Conservation (phyloP, 2,329 filamentous ascomycete genomes). For the Fusarium buharicum region DNA sequence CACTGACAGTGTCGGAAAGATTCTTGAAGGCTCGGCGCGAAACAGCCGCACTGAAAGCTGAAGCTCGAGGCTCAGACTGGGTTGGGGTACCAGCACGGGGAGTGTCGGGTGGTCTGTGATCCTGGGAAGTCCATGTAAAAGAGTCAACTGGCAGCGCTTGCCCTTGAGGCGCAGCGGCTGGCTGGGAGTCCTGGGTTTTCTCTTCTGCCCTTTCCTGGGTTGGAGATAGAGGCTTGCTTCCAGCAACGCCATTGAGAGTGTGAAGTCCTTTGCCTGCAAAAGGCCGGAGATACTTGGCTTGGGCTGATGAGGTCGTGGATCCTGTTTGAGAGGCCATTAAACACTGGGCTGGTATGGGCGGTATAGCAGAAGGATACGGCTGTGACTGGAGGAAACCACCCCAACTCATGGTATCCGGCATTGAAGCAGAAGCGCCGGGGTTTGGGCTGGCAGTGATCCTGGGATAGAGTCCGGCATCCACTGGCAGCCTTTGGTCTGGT, state of each 20-base stretch:
- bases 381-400: slow-evolving; percentile 56
- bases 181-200: slow-evolving; percentile 36
- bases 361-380: slow-evolving; percentile 50
- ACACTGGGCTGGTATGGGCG: slow-evolving; percentile 62
- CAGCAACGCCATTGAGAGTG: slow-evolving; percentile 57
- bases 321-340: slow-evolving; percentile 63
- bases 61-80: slow-evolving; percentile 44
- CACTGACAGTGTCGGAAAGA: slow-evolving; percentile 64
- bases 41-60: slow-evolving; percentile 37
- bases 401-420: slow-evolving; percentile 69
- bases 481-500: slow-evolving; percentile 40
- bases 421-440: slow-evolving; percentile 45
- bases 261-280: slow-evolving; percentile 67
- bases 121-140: slow-evolving; percentile 41
- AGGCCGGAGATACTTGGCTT: slow-evolving; percentile 62
- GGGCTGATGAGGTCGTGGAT: slow-evolving; percentile 63
- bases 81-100: slow-evolving; percentile 40
- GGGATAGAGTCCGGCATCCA: slow-evolving; percentile 35
- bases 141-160: slow-evolving; percentile 36
- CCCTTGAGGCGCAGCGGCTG: slow-evolving; percentile 27
- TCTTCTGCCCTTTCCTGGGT: slow-evolving; percentile 49
- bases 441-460: slow-evolving; percentile 33
- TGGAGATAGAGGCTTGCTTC: slow-evolving; percentile 47
- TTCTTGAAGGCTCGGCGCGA: slow-evolving; percentile 56
- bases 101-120: slow-evolving; percentile 32